Base-by-base conservation (phyloP, 208 protist genomes). In the Trypanosoma theileri region DNA sequence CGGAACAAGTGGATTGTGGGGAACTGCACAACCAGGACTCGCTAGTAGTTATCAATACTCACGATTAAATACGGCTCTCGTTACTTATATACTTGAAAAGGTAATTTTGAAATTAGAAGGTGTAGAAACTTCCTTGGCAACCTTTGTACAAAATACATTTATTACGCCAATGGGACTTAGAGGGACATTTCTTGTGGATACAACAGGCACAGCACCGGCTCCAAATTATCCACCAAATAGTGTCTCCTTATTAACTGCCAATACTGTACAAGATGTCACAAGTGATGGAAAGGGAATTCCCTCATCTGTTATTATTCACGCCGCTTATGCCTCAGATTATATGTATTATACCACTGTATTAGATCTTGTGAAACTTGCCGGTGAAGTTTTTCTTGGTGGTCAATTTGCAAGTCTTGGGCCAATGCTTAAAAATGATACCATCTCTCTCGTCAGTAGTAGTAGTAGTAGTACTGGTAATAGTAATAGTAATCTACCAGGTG, bases 261-360 rank as follows among this genome's bases (percentile, higher is more conserved):
- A 42, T 6, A 41, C 73, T 16, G 59, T 79, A 40, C 77, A 85
- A 58, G 70, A 75, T 67, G 42, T 92, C 12, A 62, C 35, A 40
- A 44, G 17, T 45, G 28, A 55, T 31, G 72, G 70, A 24, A 57
- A 24, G 7, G 46, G 16, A 16, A 35, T 76, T 16, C 21, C 69
- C 17, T 11, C 12, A 35, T 71, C 31, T 52, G 51, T 69, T 41
- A 44, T 68, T 24, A 74, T 83, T 13, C 76, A 87, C 59, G 71
- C 83, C 14, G 77, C 76, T 4, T 87, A 85, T 59, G 66, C 81
- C 35, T 75, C 81, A 8, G 83, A 89, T 65, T 81, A 80, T 69
- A 88, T 89, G 83, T 59, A 88, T 42, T 89, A 86, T 71, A 86
- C 77, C 14, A 81, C 67, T 48, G 65, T 41, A n/a, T 40, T 51